Base-by-base conservation (phyloP, 139 green algal species). In the Diplosphaera chodatii region DNA sequence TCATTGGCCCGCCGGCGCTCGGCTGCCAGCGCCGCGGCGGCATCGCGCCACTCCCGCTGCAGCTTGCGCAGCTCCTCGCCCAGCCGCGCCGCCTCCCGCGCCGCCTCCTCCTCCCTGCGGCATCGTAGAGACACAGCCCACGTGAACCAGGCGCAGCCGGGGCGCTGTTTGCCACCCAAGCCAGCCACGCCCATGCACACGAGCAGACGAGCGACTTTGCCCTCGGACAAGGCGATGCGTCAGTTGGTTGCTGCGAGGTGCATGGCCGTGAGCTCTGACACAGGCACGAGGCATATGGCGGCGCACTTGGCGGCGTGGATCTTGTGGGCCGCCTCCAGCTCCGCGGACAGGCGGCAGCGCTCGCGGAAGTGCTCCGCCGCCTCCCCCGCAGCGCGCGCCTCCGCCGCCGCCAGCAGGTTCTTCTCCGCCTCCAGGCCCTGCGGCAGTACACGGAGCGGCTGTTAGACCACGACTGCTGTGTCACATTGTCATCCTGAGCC, bases 391-490 rank as follows among this genome's bases (percentile, higher is more conserved):
- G 74, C 56, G 0, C 81, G 74, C 65, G 59, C 40, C 78, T 88
- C 77, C 1, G 78, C 75, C 21, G 68, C 56, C 13, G 32, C 64
- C 32, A 88, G 56, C 55, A 86, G 64, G 18, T 40, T 34, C 74
- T 79, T 82, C 71, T 88, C 83, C 25, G 75, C 74, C n/a, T 75
- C 72, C 71, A 87, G 67, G 2, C 48, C 66, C 29, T 78, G 40
- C n/a, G n/a, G n/a, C n/a, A n/a, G n/a, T n/a, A n/a, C n/a, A n/a
- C n/a, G n/a, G n/a, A n/a, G n/a, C n/a, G n/a, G n/a, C n/a, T n/a
- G n/a, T n/a, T n/a, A n/a, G n/a, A n/a, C n/a, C n/a, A n/a, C n/a
- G n/a, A n/a, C n/a, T n/a, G n/a, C n/a, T n/a, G n/a, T n/a, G n/a
- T n/a, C n/a, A n/a, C n/a, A n/a, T n/a, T n/a, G n/a, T n/a, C n/a